These are phyloP conservation scores for Fusarium keratoplasticum DNA, from an alignment of 2,329 filamentous ascomycete species.

Conservation along the genomic window DNA sequence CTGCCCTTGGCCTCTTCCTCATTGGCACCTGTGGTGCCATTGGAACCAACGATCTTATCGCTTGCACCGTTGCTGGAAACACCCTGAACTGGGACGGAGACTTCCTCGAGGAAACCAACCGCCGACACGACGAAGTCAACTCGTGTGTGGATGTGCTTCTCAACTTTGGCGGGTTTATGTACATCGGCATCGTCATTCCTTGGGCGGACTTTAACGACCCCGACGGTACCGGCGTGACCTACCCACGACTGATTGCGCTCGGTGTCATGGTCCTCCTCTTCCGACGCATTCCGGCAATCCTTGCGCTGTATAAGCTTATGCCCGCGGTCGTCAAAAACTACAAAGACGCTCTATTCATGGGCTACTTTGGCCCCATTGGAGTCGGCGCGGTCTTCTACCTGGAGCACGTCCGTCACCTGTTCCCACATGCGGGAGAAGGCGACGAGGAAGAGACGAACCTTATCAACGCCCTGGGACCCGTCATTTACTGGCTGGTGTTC, in stretches of 20 bases:
- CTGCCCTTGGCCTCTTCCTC: constrained; percentile 66
- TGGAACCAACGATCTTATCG: constrained; percentile 70
- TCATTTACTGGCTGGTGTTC: constrained; percentile 56
- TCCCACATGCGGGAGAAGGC: constrained; percentile 50
- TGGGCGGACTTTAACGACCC: constrained; percentile 67
- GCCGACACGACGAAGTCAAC: constrained; percentile 71
- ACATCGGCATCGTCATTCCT: constrained; percentile 66
- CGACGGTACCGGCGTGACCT: constrained; percentile 63
- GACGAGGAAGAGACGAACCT: constrained; percentile 51
- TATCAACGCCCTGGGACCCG: constrained; percentile 51
- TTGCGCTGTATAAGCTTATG: constrained; percentile 67
- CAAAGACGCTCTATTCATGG: constrained; percentile 71
- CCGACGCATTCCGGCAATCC: constrained; percentile 67
- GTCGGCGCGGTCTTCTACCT: constrained; percentile 83
- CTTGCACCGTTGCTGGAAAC: constrained; percentile 70
- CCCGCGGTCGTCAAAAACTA: constrained; percentile 62
- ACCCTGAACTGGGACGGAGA: constrained; percentile 71
- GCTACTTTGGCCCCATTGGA: constrained; percentile 81
- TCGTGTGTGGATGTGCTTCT: constrained; percentile 67
- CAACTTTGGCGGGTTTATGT: constrained; percentile 72
- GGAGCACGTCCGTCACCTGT: constrained; percentile 57
- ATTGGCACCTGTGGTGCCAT: constrained; percentile 68
- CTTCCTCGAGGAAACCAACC: constrained; percentile 66
- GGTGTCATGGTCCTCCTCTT: constrained; percentile 65
- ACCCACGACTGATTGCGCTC: constrained; percentile 61